Percentiles rank a stretch among this genome's conserved stretches.
phyloP scores from a whole-genome alignment of 768 basidiomycete genomes.

The Leccinum fibrillosum region DNA sequence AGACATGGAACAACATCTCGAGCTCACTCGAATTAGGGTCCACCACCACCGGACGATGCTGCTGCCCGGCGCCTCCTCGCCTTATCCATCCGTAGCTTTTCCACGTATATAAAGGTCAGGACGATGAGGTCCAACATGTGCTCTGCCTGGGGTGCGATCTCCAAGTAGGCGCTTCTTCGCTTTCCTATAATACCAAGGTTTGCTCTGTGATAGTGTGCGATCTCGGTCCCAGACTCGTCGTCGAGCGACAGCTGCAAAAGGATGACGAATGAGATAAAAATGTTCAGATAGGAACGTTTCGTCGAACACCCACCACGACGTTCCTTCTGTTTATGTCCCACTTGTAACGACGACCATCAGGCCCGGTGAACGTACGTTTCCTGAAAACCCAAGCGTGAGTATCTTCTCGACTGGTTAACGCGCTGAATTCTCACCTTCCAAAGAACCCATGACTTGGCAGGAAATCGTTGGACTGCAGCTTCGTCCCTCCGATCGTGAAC shows the following conservation, averaged over 20 bases:
- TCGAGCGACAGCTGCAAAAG: constrained; percentile 16
- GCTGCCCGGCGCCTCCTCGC: constrained; percentile 5
- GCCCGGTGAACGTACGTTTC: constrained; percentile 30
- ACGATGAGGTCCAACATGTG: constrained; percentile 25
- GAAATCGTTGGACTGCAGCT: constrained; percentile 24
- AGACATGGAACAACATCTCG: neutral
- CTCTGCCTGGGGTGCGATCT: constrained; percentile 20
- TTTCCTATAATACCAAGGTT: constrained; percentile 26
- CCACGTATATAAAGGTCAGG: constrained; percentile 30
- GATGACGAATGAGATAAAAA: neutral
- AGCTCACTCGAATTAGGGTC: constrained; percentile 6
- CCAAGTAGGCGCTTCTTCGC: constrained; percentile 16
- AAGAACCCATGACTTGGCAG: constrained; percentile 20
- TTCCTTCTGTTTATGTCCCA: constrained; percentile 24
- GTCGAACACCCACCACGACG: constrained; percentile 12
- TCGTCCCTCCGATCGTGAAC: constrained; percentile 28
- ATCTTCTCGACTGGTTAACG: neutral
- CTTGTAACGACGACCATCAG: constrained; percentile 31
- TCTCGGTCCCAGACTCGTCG: constrained; percentile 8
- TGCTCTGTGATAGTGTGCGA: constrained; percentile 22
- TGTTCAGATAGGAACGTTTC: neutral
- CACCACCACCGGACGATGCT: constrained; percentile 15
- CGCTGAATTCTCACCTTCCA: constrained; percentile 9
- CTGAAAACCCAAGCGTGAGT: constrained; percentile 8
- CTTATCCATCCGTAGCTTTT: constrained; percentile 27